Evolutionary conservation across 2,329 filamentous ascomycete species (phyloP).

Genomic region (Fusarium anguioides): DNA sequence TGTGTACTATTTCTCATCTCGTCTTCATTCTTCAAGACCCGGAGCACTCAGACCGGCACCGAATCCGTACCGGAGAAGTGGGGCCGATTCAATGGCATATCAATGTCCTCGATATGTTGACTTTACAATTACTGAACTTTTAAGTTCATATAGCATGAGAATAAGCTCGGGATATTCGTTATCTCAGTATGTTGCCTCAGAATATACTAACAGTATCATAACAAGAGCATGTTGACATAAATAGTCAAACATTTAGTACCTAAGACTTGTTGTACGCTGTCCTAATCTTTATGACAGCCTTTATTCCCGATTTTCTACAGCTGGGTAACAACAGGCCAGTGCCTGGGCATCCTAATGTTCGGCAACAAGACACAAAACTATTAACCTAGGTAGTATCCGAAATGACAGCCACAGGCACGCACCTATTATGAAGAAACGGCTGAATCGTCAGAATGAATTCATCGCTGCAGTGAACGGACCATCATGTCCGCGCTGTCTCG

Average conservation of each 20-base stretch:
- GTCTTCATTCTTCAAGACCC: not conserved
- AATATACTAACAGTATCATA: no score
- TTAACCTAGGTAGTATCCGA: not conserved
- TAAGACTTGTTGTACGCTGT: no score
- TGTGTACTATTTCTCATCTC: not conserved
- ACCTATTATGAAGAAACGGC: not conserved
- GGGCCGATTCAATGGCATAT: conserved; percentile 16
- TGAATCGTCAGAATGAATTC: conserved; percentile 12
- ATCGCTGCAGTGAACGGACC: not conserved
- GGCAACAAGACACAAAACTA: conserved; percentile 26
- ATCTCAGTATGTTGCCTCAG: no score
- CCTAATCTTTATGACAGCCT: no score
- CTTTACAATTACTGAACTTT: no score
- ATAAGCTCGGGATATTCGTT: no score
- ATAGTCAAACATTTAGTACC: no score
- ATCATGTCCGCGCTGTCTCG: not conserved
- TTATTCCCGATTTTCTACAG: no score
- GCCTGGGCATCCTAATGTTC: not conserved
- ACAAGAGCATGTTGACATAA: no score
- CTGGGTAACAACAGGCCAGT: not conserved
- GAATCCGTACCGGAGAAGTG: conserved; percentile 24
- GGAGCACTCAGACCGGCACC: not conserved
- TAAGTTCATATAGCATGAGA: no score
- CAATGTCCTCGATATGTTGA: no score
- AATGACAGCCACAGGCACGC: not conserved